phyloP scores from a whole-genome alignment of 2,329 filamentous ascomycete genomes.

The Alternaria novae-zelandiae region DNA sequence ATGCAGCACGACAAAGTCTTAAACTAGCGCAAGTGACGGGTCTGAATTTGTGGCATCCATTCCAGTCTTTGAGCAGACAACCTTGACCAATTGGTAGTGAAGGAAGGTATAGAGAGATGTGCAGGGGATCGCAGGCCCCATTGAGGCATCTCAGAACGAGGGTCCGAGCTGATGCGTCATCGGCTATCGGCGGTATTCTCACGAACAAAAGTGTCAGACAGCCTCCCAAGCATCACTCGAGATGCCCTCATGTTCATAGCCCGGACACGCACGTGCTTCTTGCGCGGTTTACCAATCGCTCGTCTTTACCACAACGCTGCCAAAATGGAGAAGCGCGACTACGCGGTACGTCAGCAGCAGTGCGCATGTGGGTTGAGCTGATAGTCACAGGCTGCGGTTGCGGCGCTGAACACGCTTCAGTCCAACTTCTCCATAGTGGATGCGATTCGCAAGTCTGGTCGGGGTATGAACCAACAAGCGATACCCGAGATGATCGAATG shows the following conservation, averaged over 20 bases:
- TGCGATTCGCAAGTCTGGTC: constrained; percentile 75
- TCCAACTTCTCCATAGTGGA: constrained; percentile 81
- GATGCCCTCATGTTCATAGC: constrained; percentile 43
- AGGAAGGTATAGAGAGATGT: neutral
- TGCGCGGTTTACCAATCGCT: constrained; percentile 14
- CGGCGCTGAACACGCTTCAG: constrained; percentile 76
- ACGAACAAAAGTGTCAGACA: constrained; percentile 19
- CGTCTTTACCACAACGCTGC: constrained; percentile 23
- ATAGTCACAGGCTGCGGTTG: constrained; percentile 67
- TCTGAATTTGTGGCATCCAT: neutral
- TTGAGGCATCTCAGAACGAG: neutral
- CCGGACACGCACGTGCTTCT: constrained; percentile 24
- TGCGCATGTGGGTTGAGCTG: constrained; percentile 13
- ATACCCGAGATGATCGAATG: constrained; percentile 84
- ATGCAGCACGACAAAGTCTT: neutral
- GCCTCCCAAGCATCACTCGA: constrained; percentile 11
- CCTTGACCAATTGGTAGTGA: neutral
- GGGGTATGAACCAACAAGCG: constrained; percentile 74
- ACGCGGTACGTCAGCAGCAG: constrained; percentile 34
- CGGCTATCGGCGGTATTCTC: constrained; percentile 28
- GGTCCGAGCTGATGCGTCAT: constrained; percentile 22
- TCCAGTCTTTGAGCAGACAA: neutral
- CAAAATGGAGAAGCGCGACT: constrained; percentile 45
- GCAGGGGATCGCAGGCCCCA: neutral
- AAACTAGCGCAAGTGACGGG: neutral